Conservation (phyloP, 169 alveolate species). For the Eimeria necatrix region DNA sequence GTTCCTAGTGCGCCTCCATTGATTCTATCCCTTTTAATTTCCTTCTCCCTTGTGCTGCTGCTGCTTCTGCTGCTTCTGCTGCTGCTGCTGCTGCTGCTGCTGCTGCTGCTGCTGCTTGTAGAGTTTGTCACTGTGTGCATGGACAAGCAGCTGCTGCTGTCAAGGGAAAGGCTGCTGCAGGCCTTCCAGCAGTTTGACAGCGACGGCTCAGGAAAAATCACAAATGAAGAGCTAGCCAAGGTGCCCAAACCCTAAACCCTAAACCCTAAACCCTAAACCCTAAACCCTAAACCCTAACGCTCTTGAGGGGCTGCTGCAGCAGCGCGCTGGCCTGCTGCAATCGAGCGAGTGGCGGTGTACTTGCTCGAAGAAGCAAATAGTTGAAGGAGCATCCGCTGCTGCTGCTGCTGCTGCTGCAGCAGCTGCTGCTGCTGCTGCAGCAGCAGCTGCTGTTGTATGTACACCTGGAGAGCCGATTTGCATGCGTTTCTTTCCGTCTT, state of each 20-base stretch:
- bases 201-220: slow-evolving; percentile 97
- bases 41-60: no score
- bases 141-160: slow-evolving; percentile 90
- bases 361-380: no score
- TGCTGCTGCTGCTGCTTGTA: slow-evolving; percentile 47
- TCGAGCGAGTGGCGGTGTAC: no score
- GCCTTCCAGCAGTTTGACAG: slow-evolving; percentile 97
- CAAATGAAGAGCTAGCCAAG: slow-evolving; percentile 94
- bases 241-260: no score
- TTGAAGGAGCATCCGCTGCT: no score
- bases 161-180: slow-evolving; percentile 91
- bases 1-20: not conserved
- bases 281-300: no score
- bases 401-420: slow-evolving; percentile 25
- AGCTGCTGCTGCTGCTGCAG: slow-evolving; percentile 15
- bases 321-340: no score
- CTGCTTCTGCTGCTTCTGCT: not conserved
- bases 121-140: slow-evolving; percentile 94
- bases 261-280: no score
- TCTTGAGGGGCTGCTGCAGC: no score
- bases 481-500: not conserved
- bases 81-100: not conserved
- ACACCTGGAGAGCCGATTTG: not conserved
- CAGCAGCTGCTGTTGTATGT: not conserved
- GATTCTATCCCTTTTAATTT: not conserved